Evolutionary conservation across 495 filamentous ascomycete genomes (phyloP).

Genomic region (Aspergillus steynii): DNA sequence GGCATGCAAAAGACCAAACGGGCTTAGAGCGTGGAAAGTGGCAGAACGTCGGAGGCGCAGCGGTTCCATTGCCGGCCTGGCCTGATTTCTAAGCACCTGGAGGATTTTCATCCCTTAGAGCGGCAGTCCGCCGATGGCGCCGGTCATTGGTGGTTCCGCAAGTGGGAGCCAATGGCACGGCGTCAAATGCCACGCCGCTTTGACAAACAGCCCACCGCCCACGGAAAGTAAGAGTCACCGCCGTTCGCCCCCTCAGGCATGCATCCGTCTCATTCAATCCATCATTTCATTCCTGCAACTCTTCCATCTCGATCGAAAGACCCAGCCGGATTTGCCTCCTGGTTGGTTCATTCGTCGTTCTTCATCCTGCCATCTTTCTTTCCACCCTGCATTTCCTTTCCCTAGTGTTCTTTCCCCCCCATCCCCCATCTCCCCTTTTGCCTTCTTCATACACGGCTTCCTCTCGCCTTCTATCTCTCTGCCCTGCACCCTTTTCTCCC

Average conservation of each 20-base stretch:
- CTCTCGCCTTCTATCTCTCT: background rate
- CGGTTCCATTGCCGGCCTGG: slow-evolving; percentile 7
- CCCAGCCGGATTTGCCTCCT: background rate
- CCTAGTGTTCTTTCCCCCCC: background rate
- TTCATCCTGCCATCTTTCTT: background rate
- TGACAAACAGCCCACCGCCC: background rate
- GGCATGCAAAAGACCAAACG: background rate
- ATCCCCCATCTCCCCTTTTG: background rate
- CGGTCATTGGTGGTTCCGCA: slow-evolving; percentile 4
- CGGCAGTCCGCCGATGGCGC: background rate
- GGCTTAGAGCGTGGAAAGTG: background rate
- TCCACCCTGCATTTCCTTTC: background rate
- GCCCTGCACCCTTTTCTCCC: background rate
- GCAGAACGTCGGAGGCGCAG: slow-evolving; percentile 2
- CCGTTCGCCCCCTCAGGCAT: background rate
- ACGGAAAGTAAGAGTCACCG: background rate
- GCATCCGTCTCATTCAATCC: background rate
- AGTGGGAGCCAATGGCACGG: background rate
- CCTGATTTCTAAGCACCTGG: slow-evolving; percentile 27
- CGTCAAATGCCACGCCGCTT: background rate
- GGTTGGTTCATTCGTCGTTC: background rate
- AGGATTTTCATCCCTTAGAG: slow-evolving; percentile 4
- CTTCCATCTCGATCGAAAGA: background rate
- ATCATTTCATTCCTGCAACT: background rate
- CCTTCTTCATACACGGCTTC: background rate